Evolutionary conservation across 139 green algal genomes (phyloP), one percentile per base, ranked within the genome.

Genomic region (Chlorella ohadii): DNA sequence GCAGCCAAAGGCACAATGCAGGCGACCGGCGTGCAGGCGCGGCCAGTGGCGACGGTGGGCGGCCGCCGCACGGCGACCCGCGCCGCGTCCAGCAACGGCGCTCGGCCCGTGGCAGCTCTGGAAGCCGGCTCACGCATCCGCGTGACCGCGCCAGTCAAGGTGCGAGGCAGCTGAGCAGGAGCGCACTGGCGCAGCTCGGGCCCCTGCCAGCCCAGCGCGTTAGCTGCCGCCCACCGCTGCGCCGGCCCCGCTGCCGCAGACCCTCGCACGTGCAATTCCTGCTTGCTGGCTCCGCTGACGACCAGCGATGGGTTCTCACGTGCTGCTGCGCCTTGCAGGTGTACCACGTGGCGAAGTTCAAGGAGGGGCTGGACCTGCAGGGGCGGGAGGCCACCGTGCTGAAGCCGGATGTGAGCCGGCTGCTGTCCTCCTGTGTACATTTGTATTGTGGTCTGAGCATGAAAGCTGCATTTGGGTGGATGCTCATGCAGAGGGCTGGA

Each of bases 291-390:
- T 20, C n/a, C n/a, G 51, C 51, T 22, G 22, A 13, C 51, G 22
- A 13, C 12, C 51, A 13, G 11, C 51, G 2, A 20, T 23, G 51
- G 2, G 3, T 20, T 19, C 11, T 22, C 11, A 23, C 22, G 11
- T 22, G 51, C 51, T 59, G 51, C 51, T 59, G n/a, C n/a, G n/a
- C n/a, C n/a, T n/a, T n/a, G 51, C 51, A 59, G 51, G 51, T 83
- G 34, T 83, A 74, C 78, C 78, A 83, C 39, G 63, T 63, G 39
- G 34, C 34, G 41, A 83, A 83, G 63, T 83, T 61, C 41, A 83
- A 83, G 63, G 41, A 36, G 28, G 78, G 78, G 39, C 78, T 83
- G 78, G 78, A 83, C 33, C 39, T 83, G 78, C 38, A 83, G 39
- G 63, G 59, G 34, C 34, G 28, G 76, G 76, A 82, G 59, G 76